Conservation (phyloP, 2,329 filamentous ascomycete genomes). For the Madurella fahalii region DNA sequence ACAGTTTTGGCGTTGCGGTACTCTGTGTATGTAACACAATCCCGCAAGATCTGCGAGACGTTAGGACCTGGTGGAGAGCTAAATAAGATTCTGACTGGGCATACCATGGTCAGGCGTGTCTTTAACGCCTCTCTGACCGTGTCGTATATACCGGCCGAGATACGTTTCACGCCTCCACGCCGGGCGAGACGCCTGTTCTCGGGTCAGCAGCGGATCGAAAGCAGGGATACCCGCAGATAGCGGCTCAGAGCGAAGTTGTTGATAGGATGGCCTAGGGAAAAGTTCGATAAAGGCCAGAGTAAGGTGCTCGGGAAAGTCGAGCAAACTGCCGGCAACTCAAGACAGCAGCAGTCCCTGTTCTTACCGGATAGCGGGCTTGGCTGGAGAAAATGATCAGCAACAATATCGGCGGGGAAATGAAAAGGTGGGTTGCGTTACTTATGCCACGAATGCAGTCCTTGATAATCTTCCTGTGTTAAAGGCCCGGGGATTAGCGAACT, state of each 20-base stretch:
- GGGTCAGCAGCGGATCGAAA: not conserved
- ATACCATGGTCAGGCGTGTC: constrained; percentile 44
- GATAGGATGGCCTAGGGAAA: too few relatives aligned
- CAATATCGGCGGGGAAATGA: not conserved
- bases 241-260: too few relatives aligned
- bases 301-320: too few relatives aligned
- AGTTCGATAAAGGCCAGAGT: too few relatives aligned
- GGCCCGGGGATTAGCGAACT: not conserved
- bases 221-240: too few relatives aligned
- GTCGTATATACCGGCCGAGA: constrained; percentile 61
- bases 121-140: constrained; percentile 53
- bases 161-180: constrained; percentile 72
- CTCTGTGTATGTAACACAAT: constrained; percentile 50
- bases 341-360: constrained; percentile 3
- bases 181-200: constrained; percentile 61
- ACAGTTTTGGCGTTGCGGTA: constrained; percentile 58
- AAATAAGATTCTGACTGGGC: constrained; percentile 6
- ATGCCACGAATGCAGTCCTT: constrained; percentile 48
- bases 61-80: constrained; percentile 10
- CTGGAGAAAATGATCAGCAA: constrained; percentile 31
- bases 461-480: constrained; percentile 41
- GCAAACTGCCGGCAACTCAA: not conserved
- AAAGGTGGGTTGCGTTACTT: constrained; percentile 34
- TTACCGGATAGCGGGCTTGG: constrained; percentile 53
- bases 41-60: constrained; percentile 44